Conservation (phyloP, 1,139 yeast genomes). For the Geotrichum phurueaensis region DNA sequence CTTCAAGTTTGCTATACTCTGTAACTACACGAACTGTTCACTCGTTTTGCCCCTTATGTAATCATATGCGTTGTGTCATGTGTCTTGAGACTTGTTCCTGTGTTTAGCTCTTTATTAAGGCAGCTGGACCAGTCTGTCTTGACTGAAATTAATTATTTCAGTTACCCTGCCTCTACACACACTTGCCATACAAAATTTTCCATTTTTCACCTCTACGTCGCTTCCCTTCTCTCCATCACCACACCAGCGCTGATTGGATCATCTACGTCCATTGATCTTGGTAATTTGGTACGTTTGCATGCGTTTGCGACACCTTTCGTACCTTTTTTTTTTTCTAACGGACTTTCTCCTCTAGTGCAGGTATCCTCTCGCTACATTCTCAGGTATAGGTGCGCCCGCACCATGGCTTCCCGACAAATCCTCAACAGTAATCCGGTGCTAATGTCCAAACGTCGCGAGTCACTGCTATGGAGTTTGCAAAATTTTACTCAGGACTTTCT, state of each 20-base stretch:
- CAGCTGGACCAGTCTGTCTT: too few species aligned
- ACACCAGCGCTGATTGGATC: not conserved
- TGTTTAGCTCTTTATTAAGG: too few species aligned
- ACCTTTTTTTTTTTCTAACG: not conserved
- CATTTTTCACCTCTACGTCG: not conserved
- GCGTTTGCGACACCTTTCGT: not conserved
- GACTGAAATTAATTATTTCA: too few species aligned
- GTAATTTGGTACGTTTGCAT: not conserved
- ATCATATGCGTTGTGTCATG: too few species aligned
- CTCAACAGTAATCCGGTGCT: conserved; percentile 12
- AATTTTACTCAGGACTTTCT: conserved; percentile 18
- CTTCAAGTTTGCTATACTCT: too few species aligned
- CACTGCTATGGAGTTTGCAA: conserved; percentile 16
- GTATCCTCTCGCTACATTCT: not conserved
- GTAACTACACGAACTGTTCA: too few species aligned
- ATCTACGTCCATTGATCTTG: not conserved
- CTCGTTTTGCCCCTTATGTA: too few species aligned
- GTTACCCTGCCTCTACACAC: not conserved
- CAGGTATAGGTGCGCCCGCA: conserved; percentile 12
- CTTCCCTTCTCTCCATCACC: not conserved
- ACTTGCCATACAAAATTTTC: not conserved
- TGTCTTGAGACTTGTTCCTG: too few species aligned
- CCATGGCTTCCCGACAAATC: conserved; percentile 17
- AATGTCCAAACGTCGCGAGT: conserved; percentile 11
- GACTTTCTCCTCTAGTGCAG: not conserved